Percentiles rank a stretch among this genome's conserved stretches.
Conservation (phyloP, 495 filamentous ascomycete genomes). For the Hyaloscypha finlandica region DNA sequence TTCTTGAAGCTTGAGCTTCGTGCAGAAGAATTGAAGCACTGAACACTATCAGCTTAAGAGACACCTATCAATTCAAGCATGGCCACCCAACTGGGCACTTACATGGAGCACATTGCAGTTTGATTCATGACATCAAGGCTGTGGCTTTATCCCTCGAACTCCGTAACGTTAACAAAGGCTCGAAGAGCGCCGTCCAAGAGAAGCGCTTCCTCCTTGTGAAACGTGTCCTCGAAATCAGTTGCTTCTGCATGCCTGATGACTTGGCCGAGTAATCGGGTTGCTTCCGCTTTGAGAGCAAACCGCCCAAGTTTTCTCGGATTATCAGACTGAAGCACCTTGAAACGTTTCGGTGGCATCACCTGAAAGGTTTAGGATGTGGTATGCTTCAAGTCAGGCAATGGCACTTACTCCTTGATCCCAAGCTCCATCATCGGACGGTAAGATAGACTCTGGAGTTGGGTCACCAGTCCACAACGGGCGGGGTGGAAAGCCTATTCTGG, state of each 20-base stretch:
- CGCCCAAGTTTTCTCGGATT: slow-evolving; percentile 1
- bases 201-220: slow-evolving; percentile 11
- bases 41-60: background rate
- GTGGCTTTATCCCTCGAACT: slow-evolving; percentile 10
- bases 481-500: slow-evolving; percentile 5
- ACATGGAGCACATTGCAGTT: slow-evolving; percentile 13
- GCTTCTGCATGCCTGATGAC: slow-evolving; percentile 6
- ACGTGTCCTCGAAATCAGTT: background rate
- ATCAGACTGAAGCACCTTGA: background rate
- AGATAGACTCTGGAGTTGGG: slow-evolving; percentile 37
- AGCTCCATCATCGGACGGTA: slow-evolving; percentile 45
- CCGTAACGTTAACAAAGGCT: background rate
- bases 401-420: slow-evolving; percentile 38
- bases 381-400: background rate
- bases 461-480: slow-evolving; percentile 34
- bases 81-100: background rate
- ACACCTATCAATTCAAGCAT: background rate
- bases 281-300: slow-evolving; percentile 7
- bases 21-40: slow-evolving; percentile 10
- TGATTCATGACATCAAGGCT: slow-evolving; percentile 18
- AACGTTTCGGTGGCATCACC: slow-evolving; percentile 9
- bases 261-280: slow-evolving; percentile 8
- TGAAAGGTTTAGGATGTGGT: background rate
- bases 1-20: slow-evolving; percentile 8
- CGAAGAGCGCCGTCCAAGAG: slow-evolving; percentile 15